A percentile compares a stretch with the other conserved stretches of the same genome.
Evolutionary conservation across 306 rosid genomes (phyloP).

Genomic region (Lupinus albus): DNA sequence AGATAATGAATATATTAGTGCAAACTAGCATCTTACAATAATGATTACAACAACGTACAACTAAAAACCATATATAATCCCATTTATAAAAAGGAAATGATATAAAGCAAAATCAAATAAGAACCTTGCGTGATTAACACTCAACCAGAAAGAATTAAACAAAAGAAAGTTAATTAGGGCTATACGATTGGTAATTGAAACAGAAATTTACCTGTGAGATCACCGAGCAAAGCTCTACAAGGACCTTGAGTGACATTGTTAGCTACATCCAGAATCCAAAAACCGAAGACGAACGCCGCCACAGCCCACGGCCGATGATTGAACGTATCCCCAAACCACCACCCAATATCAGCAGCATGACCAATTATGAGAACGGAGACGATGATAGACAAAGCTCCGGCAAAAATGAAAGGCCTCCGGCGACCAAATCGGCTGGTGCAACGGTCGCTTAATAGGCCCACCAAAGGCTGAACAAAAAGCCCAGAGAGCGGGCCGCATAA

Average conservation of each 20-base stretch:
- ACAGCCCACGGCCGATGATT: conserved; percentile 62
- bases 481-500: conserved; percentile 90
- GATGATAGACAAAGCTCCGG: conserved; percentile 59
- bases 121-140: too few species aligned
- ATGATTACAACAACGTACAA: too few species aligned
- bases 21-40: too few species aligned
- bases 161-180: too few species aligned
- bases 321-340: conserved; percentile 65
- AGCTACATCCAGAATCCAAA: conserved; percentile 87
- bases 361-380: conserved; percentile 69
- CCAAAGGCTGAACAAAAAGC: conserved; percentile 81
- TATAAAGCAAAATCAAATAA: too few species aligned
- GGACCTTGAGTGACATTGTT: conserved; percentile 84
- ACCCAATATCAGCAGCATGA: conserved; percentile 81
- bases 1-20: too few species aligned
- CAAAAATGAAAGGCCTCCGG: conserved; percentile 78
- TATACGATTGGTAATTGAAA: conserved; percentile 9
- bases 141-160: too few species aligned
- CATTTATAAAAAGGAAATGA: too few species aligned
- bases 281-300: conserved; percentile 67
- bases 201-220: conserved; percentile 70
- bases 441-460: conserved; percentile 82
- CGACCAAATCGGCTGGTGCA: conserved; percentile 81
- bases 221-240: conserved; percentile 85
- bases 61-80: too few species aligned